Base-by-base conservation (phyloP, 2,329 filamentous ascomycete genomes). In the Harringtonia aguacate region DNA sequence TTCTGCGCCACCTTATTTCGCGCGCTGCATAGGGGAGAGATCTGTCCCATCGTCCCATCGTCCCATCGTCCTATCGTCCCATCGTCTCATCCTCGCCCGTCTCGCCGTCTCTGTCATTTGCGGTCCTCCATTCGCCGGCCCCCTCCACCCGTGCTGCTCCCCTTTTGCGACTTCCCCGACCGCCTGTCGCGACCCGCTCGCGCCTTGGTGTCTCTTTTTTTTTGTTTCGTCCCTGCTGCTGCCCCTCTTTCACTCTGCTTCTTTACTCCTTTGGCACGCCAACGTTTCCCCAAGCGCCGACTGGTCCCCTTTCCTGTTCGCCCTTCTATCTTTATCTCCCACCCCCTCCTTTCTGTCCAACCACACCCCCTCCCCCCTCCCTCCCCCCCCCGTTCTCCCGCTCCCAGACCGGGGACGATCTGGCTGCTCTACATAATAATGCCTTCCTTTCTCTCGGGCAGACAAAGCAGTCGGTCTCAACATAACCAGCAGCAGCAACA, bases 401-500 rank as follows among this genome's bases (percentile, higher is more conserved):
- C 44, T 46, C 29, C 15, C 38, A 28, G 40, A 28, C 20, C 38
- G 3, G 30, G n/a, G 4, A 41, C 21, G 20, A 21, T 20, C 33
- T 15, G 28, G 7, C 38, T 15, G 29, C 46, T 44, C 34, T 47
- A 39, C 48, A 46, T 46, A 42, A 52, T 51, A 49, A 76, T 76
- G 72, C 70, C 67, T 61, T 75, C 75, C 61, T 64, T 66, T 62
- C 71, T 71, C 57, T 61, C 74, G 59, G 66, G 68, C 58, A 75
- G 65, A 65, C 68, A 73, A 60, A 69, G 66, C 65, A 73, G 73
- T 56, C 70, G 71, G 55, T 73, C 73, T 58, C 73, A 75, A 63
- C 49, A 51, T 6, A 53, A 56, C 35, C 53, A 51, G 31, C 56
- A 56, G 39, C 55, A 50, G 48, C 54, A 51, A 28, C 46, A 48